Base-by-base conservation (phyloP, 495 filamentous ascomycete species). In the Schizothecium vesticola region DNA sequence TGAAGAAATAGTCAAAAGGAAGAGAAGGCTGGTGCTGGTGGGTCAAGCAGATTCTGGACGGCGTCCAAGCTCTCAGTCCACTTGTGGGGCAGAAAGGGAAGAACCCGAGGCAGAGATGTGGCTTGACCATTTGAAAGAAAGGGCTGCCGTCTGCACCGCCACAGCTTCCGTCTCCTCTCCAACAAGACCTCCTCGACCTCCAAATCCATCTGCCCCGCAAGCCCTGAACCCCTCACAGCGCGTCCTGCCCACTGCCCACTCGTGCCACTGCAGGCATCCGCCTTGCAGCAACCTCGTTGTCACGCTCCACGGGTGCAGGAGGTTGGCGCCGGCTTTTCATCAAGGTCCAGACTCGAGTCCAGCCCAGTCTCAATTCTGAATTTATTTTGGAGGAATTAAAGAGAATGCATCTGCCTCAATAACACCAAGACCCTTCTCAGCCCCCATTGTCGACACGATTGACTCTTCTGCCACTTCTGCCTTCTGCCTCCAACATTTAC, bases 21-120 rank as follows among this genome's bases (percentile, higher is more conserved):
- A 29, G 61, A 23, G 25, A 26, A 59, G 63, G 31, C 28, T 26
- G 61, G 60, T 29, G n/a, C 29, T 8, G 24, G 22, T 56, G 63
- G 64, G 56, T 36, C 56, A 24, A 66, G 56, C 56, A 66, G 56
- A 66, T 24, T 57, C 64, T 61, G 65, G 66, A 71, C 63, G 24
- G 58, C 36, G 63, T 64, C 68, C 68, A 60, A 70, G 68, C 68
- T 70, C 61, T 59, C 55, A 16, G 59, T 19, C 65, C 56, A 59
- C 65, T 43, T 33, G 36, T 70, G 68, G 68, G 68, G 68, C 56
- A 31, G 8, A 12, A 65, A 19, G 6, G 19, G 2, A 26, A 26
- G 12, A 61, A 59, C 22, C 57, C 57, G 57, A 33, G 19, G 12
- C 21, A 31, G 19, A 11, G n/a, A 21, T 56, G 43, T 65, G 63